Evolutionary conservation across 345 rosid genomes (phyloP).

Genomic region (Laguncularia racemosa): DNA sequence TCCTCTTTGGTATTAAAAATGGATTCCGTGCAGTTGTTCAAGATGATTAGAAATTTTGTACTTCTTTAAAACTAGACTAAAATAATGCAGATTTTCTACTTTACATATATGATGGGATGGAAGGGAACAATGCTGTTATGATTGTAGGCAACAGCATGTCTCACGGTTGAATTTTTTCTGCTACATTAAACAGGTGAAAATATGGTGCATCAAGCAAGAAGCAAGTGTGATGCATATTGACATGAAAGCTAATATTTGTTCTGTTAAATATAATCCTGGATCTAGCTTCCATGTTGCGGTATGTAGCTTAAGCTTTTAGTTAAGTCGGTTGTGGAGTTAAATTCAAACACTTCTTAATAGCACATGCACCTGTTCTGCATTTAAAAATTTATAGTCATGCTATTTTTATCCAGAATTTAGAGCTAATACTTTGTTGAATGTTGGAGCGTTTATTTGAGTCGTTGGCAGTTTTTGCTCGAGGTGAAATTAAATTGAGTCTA

Average conservation of each 20-base stretch:
- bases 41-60: too few species aligned
- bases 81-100: not conserved
- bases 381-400: too few species aligned
- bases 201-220: slow-evolving; percentile 63
- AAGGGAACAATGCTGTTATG: not conserved
- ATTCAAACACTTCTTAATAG: too few species aligned
- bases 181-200: slow-evolving; percentile 38
- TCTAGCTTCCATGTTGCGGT: slow-evolving; percentile 54
- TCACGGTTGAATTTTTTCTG: slow-evolving; percentile 5
- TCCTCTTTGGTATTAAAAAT: not conserved
- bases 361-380: too few species aligned
- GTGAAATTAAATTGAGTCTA: not conserved
- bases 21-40: not conserved
- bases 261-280: slow-evolving; percentile 65
- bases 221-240: slow-evolving; percentile 50
- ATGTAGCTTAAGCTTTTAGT: slow-evolving; percentile 6
- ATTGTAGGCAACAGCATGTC: too few species aligned
- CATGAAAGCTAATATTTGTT: slow-evolving; percentile 51
- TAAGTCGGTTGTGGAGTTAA: too few species aligned
- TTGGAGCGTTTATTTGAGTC: too few species aligned
- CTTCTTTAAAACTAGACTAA: too few species aligned
- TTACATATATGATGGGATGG: not conserved
- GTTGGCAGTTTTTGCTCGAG: not conserved
- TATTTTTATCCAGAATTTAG: too few species aligned
- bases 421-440: too few species aligned